Evolutionary conservation across 2,329 filamentous ascomycete genomes (phyloP), one percentile per base, ranked within the genome.

Genomic region (Alternaria gansuensis): DNA sequence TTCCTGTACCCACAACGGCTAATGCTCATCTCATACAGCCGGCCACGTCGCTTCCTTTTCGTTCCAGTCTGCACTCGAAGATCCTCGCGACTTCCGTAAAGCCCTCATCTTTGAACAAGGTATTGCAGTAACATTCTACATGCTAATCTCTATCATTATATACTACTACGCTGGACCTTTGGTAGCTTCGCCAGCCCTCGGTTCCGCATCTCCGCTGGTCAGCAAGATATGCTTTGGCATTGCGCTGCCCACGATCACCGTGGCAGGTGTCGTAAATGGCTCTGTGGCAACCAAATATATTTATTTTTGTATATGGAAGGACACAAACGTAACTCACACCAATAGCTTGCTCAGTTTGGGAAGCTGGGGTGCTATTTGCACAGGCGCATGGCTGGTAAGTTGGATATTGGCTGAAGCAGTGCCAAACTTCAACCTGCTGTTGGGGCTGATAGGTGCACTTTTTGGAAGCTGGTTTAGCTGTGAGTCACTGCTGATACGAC

Each of bases 381-480:
- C 82, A 0, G 72, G 66, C 11, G 74, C 86, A 14, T 91, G 88
- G 86, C 64, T 85, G 5, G 54, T 89, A 4, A 86, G 87, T 2
- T 90, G 87, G 82, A 75, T 91, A 58, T 87, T 92, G 58, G 88
- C 89, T 5, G 84, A 89, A 70, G 85, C 87, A 0, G 88, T 92
- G 7, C 90, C 90, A 0, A 84, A 87, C 48, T 92, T 92, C 78
- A 86, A 85, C 69, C 82, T 86, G 45, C 78, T 92, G 8, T 78
- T 92, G n/a, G 85, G 85, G 4, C 76, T 91, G 34, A 85, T 91
- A 28, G 71, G 70, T 9, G 71, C 87, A 2, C 75, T 90, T 2
- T 90, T 90, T 59, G 86, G 84, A 21, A 86, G 83, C 53, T 90
- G 88, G 88, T 91, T 91, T 74, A 88, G 85, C 52, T 84, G 76